A percentile compares a stretch with the other conserved stretches of the same genome.
Evolutionary conservation across 2,329 filamentous ascomycete genomes (phyloP).

Genomic region (Ophiostoma sp.): DNA sequence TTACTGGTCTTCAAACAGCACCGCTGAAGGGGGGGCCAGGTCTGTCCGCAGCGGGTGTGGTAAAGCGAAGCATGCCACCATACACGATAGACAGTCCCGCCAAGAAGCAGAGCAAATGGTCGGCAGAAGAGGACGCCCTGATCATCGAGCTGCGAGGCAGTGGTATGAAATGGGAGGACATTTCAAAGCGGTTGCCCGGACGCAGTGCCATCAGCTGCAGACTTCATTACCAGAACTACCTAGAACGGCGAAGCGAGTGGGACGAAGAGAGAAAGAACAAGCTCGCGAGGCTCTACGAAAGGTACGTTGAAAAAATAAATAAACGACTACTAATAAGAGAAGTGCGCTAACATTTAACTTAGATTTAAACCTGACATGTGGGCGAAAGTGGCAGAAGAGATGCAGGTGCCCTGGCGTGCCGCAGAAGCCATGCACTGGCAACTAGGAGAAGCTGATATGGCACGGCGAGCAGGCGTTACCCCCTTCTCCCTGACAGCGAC

Average conservation of each 20-base stretch:
- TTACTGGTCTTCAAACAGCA: neutral
- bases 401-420: conserved; percentile 91
- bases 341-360: conserved; percentile 19
- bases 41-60: conserved; percentile 30
- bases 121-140: conserved; percentile 84
- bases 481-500: conserved; percentile 72
- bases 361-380: conserved; percentile 99
- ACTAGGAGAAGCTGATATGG: conserved; percentile 91
- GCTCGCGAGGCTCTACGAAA: conserved; percentile 88
- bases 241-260: conserved; percentile 91
- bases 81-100: conserved; percentile 67
- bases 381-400: conserved; percentile 91
- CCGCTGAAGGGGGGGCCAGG: conserved; percentile 4
- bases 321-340: conserved; percentile 16
- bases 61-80: conserved; percentile 54
- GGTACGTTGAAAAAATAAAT: conserved; percentile 51
- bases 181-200: conserved; percentile 85
- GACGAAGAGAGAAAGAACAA: conserved; percentile 98
- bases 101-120: conserved; percentile 98
- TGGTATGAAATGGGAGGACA: conserved; percentile 99
- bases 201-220: conserved; percentile 92
- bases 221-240: conserved; percentile 94
- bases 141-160: conserved; percentile 88
- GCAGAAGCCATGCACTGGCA: conserved; percentile 99
- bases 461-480: conserved; percentile 81